phyloP scores from a whole-genome alignment of 768 basidiomycete genomes.

The Ramaria rubella region DNA sequence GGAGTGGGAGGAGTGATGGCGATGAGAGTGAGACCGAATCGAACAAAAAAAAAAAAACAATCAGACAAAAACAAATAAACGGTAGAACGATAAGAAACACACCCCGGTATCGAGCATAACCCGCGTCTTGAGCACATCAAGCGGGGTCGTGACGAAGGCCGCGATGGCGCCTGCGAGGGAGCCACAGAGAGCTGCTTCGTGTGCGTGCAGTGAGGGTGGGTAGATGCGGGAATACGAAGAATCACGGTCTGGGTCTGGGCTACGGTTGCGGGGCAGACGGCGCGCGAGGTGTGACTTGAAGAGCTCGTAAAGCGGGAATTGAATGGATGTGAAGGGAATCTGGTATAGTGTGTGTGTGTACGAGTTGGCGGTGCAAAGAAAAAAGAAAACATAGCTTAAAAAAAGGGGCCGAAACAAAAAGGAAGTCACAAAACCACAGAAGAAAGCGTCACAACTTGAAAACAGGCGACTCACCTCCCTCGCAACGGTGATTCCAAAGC shows the following conservation, averaged over 20 bases:
- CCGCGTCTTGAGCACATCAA: constrained; percentile 95
- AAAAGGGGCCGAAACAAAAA: no score
- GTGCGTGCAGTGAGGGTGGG: constrained; percentile 55
- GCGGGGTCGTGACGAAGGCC: constrained; percentile 84
- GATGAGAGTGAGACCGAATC: neutral
- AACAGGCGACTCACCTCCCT: constrained; percentile 29
- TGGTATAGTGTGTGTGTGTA: no score
- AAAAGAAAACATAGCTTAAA: no score
- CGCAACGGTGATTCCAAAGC: constrained; percentile 40
- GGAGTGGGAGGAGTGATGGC: neutral
- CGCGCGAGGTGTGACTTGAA: constrained; percentile 65
- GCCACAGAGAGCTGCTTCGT: constrained; percentile 84
- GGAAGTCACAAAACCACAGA: neutral
- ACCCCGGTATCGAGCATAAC: constrained; percentile 93
- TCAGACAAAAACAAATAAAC: neutral
- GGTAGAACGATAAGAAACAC: no score
- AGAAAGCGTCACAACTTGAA: neutral
- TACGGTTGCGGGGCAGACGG: constrained; percentile 44
- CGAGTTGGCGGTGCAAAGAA: no score
- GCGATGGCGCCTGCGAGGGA: constrained; percentile 87
- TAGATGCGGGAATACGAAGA: no score
- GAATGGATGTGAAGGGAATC: constrained; percentile 95
- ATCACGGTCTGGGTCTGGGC: no score
- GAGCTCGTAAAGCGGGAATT: constrained; percentile 92
- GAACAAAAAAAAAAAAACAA: no score